A percentile compares a stretch with the other conserved stretches of the same genome.
Evolutionary conservation across 805 yeast genomes (phyloP).

Genomic region (Priceomyces carsonii): DNA sequence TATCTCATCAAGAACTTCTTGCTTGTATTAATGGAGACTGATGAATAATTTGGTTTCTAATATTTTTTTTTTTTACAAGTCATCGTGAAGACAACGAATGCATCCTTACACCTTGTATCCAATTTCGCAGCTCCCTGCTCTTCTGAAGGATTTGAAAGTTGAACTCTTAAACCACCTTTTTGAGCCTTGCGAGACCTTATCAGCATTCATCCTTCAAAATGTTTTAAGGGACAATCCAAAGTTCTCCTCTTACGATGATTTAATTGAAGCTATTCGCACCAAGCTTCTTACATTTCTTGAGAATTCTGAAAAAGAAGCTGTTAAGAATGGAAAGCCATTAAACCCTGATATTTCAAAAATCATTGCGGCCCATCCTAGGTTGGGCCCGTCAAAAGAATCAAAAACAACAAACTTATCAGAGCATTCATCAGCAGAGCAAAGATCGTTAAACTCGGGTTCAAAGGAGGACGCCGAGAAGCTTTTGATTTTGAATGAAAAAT

Average conservation of each 20-base stretch:
- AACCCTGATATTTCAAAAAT: slow-evolving; percentile 46
- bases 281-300: slow-evolving; percentile 34
- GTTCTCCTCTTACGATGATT: slow-evolving; percentile 23
- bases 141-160: slow-evolving; percentile 26
- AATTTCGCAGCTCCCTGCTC: too few species aligned
- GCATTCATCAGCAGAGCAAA: slow-evolving; percentile 74
- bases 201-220: slow-evolving; percentile 31
- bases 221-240: slow-evolving; percentile 15
- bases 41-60: neutral
- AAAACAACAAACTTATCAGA: slow-evolving; percentile 46
- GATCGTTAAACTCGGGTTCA: slow-evolving; percentile 51
- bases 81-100: too few species aligned
- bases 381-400: slow-evolving; percentile 63
- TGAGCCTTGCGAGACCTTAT: slow-evolving; percentile 58
- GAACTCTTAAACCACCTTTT: slow-evolving; percentile 57
- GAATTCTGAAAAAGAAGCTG: slow-evolving; percentile 21
- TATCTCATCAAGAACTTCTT: too few species aligned
- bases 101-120: too few species aligned
- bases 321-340: slow-evolving; percentile 18
- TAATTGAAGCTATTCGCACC: slow-evolving; percentile 48
- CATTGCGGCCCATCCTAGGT: slow-evolving; percentile 88
- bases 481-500: slow-evolving; percentile 52
- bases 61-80: neutral
- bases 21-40: too few species aligned
- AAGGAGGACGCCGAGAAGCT: slow-evolving; percentile 53